Conservation (phyloP, 768 basidiomycete genomes). For the Lentinula sp. region DNA sequence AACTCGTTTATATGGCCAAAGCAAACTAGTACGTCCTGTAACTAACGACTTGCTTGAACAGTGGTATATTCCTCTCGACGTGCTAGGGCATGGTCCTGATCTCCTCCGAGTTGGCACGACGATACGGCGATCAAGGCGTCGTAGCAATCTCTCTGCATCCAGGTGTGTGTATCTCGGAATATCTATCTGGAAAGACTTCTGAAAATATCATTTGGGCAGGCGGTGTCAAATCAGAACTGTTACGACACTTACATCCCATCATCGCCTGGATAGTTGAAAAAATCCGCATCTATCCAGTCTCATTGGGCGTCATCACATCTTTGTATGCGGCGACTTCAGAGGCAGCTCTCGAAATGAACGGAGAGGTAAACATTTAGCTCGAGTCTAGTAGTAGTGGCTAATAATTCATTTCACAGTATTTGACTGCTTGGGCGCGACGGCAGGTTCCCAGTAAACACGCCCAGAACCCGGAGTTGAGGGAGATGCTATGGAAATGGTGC, state of each 20-base stretch:
- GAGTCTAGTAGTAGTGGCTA: neutral
- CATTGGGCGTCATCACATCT: slow-evolving; percentile 16
- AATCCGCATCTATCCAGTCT: slow-evolving; percentile 14
- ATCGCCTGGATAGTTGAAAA: slow-evolving; percentile 15
- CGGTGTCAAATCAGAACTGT: slow-evolving; percentile 19
- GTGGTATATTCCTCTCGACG: neutral
- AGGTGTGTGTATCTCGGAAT: slow-evolving; percentile 10
- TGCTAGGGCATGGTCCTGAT: slow-evolving; percentile 21
- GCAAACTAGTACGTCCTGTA: slow-evolving; percentile 30
- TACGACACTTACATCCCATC: slow-evolving; percentile 17
- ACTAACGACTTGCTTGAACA: neutral
- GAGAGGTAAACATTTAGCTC: slow-evolving; percentile 13
- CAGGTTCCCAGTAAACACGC: slow-evolving; percentile 14
- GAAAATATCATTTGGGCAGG: slow-evolving; percentile 3
- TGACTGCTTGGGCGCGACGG: slow-evolving; percentile 19
- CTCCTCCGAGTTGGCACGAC: slow-evolving; percentile 21
- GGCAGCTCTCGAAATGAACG: slow-evolving; percentile 17
- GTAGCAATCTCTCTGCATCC: slow-evolving; percentile 24
- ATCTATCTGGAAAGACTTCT: neutral
- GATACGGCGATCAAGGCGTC: slow-evolving; percentile 23
- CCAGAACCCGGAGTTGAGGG: slow-evolving; percentile 14
- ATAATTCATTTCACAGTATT: slow-evolving; percentile 11
- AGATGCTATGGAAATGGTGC: slow-evolving; percentile 20
- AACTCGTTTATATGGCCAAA: slow-evolving; percentile 20
- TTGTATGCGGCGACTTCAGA: slow-evolving; percentile 20